A percentile compares a stretch with the other conserved stretches of the same genome.
phyloP scores from a whole-genome alignment of 306 rosid genomes.

The Vigna trinervia region DNA sequence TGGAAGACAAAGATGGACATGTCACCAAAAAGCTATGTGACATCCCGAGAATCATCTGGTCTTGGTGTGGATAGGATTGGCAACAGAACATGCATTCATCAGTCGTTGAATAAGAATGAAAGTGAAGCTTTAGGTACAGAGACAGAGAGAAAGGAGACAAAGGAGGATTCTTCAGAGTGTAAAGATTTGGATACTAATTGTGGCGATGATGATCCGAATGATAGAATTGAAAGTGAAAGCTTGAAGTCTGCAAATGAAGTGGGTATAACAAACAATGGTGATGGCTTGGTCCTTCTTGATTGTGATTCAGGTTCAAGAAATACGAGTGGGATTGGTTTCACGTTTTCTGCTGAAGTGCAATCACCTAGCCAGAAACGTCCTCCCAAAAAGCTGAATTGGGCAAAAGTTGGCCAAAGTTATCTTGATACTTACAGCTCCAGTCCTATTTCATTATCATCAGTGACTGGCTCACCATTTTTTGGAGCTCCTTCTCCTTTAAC shows the following conservation, averaged over 20 bases:
- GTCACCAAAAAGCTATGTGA: background rate
- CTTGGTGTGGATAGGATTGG: background rate
- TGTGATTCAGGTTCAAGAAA: constrained; percentile 9
- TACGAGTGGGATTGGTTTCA: constrained; percentile 2
- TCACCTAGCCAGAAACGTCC: background rate
- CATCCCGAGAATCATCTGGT: background rate
- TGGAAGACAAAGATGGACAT: background rate
- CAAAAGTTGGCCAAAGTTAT: background rate
- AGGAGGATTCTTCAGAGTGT: constrained; percentile 5
- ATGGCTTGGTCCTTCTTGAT: background rate
- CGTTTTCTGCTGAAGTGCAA: constrained; percentile 26
- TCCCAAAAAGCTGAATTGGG: constrained; percentile 8
- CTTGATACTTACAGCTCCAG: background rate
- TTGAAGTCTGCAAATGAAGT: background rate
- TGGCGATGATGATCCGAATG: constrained; percentile 9
- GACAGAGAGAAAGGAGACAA: background rate
- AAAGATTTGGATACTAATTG: background rate
- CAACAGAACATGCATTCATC: background rate
- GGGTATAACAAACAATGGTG: background rate
- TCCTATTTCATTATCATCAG: constrained; percentile 1
- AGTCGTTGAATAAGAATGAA: background rate
- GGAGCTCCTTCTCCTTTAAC: constrained; percentile 11
- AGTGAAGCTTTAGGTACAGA: background rate
- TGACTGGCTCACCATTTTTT: background rate
- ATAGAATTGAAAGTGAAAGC: constrained; percentile 3